These are phyloP conservation scores for Coprinellus aureogranulatus DNA, from an alignment of 768 basidiomycete genomes.

Conservation along the genomic window DNA sequence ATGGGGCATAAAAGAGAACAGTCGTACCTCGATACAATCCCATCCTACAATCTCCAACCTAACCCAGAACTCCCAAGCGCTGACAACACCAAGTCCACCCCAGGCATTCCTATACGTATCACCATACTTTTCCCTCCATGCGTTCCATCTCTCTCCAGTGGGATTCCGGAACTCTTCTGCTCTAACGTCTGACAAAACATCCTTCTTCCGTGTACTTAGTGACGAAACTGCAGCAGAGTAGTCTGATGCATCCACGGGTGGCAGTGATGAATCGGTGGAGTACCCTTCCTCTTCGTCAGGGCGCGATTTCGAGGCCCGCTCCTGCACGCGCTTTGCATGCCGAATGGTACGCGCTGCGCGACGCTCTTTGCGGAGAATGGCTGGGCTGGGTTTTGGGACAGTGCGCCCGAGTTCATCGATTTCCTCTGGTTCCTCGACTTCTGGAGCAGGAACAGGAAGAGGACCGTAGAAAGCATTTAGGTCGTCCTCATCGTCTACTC, in stretches of 20 bases:
- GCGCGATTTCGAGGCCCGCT: conserved; percentile 12
- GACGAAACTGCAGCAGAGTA: conserved; percentile 61
- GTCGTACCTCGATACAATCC: conserved; percentile 75
- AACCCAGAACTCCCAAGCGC: conserved; percentile 95
- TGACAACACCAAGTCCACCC: conserved; percentile 85
- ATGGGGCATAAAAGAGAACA: not conserved
- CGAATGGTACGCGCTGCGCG: conserved; percentile 58
- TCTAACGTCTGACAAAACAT: conserved; percentile 75
- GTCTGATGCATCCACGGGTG: conserved; percentile 63
- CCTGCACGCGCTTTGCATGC: conserved; percentile 41
- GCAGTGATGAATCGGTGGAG: conserved; percentile 79
- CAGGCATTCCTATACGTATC: conserved; percentile 88
- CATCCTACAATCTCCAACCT: conserved; percentile 82
- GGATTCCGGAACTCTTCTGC: conserved; percentile 86
- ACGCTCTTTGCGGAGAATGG: conserved; percentile 50
- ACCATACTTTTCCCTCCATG: conserved; percentile 72
- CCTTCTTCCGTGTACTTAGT: conserved; percentile 49
- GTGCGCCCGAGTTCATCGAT: conserved; percentile 63
- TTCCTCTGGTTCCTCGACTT: conserved; percentile 32
- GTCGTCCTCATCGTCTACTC: conserved; percentile 80
- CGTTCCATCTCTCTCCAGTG: conserved; percentile 56
- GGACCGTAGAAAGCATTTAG: conserved; percentile 65
- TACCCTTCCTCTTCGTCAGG: conserved; percentile 68
- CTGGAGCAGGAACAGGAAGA: conserved; percentile 30
- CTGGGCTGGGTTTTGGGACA: conserved; percentile 45